Evolutionary conservation across 1,139 yeast species (phyloP).

Genomic region (Lodderomyces orthopsilosis): DNA sequence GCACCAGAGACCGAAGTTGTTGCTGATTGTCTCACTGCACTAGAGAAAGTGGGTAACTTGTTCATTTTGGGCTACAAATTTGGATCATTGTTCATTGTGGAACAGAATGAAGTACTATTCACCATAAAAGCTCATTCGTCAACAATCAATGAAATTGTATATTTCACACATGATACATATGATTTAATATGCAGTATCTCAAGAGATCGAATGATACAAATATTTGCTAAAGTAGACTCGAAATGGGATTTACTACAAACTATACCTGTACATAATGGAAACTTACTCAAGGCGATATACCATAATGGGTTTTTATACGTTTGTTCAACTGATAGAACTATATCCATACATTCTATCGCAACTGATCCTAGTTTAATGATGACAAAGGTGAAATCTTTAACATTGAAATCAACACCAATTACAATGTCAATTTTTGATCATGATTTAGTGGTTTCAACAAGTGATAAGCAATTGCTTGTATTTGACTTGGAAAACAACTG

Average conservation of each 20-base stretch:
- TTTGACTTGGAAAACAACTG: conserved; percentile 33
- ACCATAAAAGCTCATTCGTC: conserved; percentile 47
- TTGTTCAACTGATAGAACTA: conserved; percentile 58
- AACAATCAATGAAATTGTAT: conserved; percentile 41
- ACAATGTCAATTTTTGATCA: conserved; percentile 27
- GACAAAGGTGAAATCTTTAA: conserved; percentile 41
- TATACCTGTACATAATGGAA: conserved; percentile 55
- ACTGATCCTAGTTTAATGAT: conserved; percentile 15
- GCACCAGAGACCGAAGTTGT: conserved; percentile 29
- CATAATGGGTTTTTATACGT: conserved; percentile 39
- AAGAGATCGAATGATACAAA: conserved; percentile 62
- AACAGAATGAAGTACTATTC: conserved; percentile 9
- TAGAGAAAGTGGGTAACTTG: conserved; percentile 21
- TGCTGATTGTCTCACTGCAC: conserved; percentile 25
- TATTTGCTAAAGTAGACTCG: conserved; percentile 27
- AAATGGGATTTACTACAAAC: conserved; percentile 58
- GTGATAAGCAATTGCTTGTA: conserved; percentile 47
- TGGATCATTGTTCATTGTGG: conserved; percentile 36
- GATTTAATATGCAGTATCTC: conserved; percentile 46
- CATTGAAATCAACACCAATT: conserved; percentile 50
- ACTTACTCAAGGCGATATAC: conserved; percentile 37
- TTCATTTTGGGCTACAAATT: conserved; percentile 46
- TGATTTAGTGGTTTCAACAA: conserved; percentile 50
- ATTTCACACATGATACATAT: conserved; percentile 22
- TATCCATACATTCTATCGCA: conserved; percentile 47